Conservation (phyloP, 2,329 filamentous ascomycete genomes). For the Claviceps pazoutovae region DNA sequence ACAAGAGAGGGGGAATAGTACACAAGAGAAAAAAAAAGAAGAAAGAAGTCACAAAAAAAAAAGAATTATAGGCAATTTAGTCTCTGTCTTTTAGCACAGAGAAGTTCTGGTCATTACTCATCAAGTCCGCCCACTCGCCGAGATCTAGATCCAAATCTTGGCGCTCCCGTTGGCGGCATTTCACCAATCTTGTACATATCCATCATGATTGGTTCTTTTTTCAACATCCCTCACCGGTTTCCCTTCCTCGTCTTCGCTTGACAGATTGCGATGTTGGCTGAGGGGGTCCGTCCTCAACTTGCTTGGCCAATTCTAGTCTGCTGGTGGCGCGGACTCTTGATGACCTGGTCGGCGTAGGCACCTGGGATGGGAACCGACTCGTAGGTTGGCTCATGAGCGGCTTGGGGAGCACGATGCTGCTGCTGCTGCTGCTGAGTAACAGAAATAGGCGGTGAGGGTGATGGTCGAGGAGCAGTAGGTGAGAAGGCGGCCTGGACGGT, state of each 20-base stretch:
- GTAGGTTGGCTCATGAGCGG: conserved; percentile 72
- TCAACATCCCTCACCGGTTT: too few relatives aligned
- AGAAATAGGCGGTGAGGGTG: conserved; percentile 5
- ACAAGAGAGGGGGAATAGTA: background rate
- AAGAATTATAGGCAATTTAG: too few relatives aligned
- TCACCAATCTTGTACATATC: too few relatives aligned
- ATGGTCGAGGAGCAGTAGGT: conserved; percentile 20
- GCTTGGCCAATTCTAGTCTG: conserved; percentile 29
- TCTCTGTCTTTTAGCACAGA: too few relatives aligned
- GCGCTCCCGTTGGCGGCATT: too few relatives aligned
- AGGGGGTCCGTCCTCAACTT: conserved; percentile 5
- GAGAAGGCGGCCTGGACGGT: conserved; percentile 49
- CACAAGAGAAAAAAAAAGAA: background rate
- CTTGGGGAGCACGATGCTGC: conserved; percentile 45
- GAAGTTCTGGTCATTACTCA: too few relatives aligned
- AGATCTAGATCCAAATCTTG: too few relatives aligned
- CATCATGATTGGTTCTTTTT: too few relatives aligned
- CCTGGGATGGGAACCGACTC: conserved; percentile 79
- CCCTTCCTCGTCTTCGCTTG: too few relatives aligned
- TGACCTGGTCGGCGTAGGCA: conserved; percentile 51
- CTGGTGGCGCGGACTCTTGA: conserved; percentile 36
- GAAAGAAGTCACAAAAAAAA: background rate
- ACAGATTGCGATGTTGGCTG: too few relatives aligned
- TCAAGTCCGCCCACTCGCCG: too few relatives aligned
- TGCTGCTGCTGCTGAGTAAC: conserved; percentile 12